A percentile compares a stretch with the other conserved stretches of the same genome.
Conservation (phyloP, 2,329 filamentous ascomycete species). For the Cladorrhinum sp. region DNA sequence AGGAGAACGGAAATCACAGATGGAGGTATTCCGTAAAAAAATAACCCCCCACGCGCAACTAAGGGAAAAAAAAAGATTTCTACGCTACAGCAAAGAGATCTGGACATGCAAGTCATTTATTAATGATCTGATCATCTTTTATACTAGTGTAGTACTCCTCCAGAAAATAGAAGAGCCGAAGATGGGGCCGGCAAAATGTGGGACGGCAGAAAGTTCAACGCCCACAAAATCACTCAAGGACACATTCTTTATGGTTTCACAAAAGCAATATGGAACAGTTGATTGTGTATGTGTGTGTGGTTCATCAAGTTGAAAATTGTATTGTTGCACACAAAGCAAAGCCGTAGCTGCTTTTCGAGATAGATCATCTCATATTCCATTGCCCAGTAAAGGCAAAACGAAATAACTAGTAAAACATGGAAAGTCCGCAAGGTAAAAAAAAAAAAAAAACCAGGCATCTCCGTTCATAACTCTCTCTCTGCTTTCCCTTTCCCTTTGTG, state of each 20-base stretch:
- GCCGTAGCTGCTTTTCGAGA: neutral
- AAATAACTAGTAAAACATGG: neutral
- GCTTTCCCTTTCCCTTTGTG: neutral
- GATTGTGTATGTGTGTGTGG: neutral
- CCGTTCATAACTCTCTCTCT: neutral
- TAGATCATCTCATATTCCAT: neutral
- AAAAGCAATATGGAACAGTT: neutral
- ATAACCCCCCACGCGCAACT: too few relatives aligned
- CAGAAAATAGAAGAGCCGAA: neutral
- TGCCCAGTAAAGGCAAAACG: neutral
- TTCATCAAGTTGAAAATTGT: neutral
- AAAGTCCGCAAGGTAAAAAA: neutral
- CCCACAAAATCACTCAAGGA: neutral
- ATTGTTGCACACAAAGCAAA: neutral
- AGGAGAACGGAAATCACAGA: too few relatives aligned
- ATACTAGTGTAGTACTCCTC: neutral
- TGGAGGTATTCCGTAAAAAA: too few relatives aligned
- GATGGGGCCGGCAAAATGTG: neutral
- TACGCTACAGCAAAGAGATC: neutral
- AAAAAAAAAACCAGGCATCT: neutral
- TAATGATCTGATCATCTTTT: neutral
- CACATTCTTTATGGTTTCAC: neutral
- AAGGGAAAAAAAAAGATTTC: too few relatives aligned
- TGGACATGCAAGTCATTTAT: neutral
- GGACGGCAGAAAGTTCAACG: neutral